Evolutionary conservation across 495 filamentous ascomycete genomes (phyloP), one percentile per base, ranked within the genome.

Genomic region (Diplogelasinospora grovesii): DNA sequence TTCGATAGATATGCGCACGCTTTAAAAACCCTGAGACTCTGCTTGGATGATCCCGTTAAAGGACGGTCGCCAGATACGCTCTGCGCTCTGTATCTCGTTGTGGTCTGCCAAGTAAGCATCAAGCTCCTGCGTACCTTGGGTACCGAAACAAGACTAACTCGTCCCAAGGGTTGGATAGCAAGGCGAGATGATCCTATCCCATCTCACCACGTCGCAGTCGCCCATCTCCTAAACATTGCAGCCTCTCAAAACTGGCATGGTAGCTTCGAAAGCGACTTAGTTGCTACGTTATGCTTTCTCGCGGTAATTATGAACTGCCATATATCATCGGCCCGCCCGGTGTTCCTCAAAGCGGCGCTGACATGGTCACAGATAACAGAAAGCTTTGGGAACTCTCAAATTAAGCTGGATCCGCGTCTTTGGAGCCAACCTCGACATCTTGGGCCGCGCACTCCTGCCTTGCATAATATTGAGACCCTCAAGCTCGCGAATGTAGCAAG

Each of bases 81-180:
- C 3, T 63, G 64, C 33, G 65, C 71, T 1, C 63, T 73, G 0
- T 65, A 64, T 53, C 13, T 75, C 10, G 32, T 71, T 5, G 37
- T 68, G 26, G 52, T 71, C 7, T 63, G 59, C 34, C 65, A 71
- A 56, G 66, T 70, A 39, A 31, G 42, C n/a, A n/a, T n/a, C n/a
- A n/a, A n/a, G n/a, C n/a, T n/a, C n/a, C n/a, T n/a, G n/a, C n/a
- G n/a, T n/a, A n/a, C n/a, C n/a, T n/a, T n/a, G n/a, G n/a, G n/a
- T n/a, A n/a, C n/a, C n/a, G n/a, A n/a, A n/a, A n/a, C n/a, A n/a
- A n/a, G n/a, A n/a, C n/a, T n/a, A n/a, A n/a, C n/a, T n/a, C n/a
- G n/a, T n/a, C n/a, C n/a, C n/a, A n/a, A n/a, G 36, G 32, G 33
- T 3, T 44, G 41, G 32, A 44, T 44, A 18, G 41, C 31, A 9